Conservation (phyloP, 1,284 basidiomycete species). For the Tylopilus sp. region DNA sequence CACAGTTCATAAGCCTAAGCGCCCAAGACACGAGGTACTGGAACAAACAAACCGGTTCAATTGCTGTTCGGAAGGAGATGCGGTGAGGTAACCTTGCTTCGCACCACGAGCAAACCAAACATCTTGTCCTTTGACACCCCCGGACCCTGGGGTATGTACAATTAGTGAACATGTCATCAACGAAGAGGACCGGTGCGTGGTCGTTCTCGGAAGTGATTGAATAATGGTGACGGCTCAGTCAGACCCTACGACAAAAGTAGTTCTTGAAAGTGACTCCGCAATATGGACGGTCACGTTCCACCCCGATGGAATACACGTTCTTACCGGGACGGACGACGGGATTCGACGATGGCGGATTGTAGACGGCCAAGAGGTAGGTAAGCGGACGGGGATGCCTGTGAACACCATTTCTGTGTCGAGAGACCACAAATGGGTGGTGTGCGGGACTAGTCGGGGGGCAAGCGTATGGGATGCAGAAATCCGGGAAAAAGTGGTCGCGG, state of each 20-base stretch:
- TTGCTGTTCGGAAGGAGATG: too few relatives aligned
- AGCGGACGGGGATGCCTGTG: neutral
- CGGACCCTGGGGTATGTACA: too few relatives aligned
- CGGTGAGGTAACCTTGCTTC: neutral
- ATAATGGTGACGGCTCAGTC: neutral
- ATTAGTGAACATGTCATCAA: neutral
- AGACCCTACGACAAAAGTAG: neutral
- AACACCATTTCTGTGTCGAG: neutral
- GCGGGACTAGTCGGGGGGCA: neutral
- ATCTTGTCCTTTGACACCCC: too few relatives aligned
- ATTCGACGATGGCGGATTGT: neutral
- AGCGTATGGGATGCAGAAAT: neutral
- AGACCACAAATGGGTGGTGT: neutral
- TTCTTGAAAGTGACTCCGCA: neutral
- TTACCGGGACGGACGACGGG: neutral
- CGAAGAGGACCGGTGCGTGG: neutral
- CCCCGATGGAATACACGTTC: neutral
- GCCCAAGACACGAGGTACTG: neutral
- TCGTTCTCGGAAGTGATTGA: neutral
- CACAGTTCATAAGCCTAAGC: neutral
- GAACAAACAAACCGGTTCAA: neutral
- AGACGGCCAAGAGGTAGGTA: neutral
- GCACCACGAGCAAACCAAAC: neutral
- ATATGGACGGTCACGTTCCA: neutral
- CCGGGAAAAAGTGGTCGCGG: neutral